Evolutionary conservation across 495 filamentous ascomycete species (phyloP), one percentile per base, ranked within the genome.

Genomic region (Glonium stellatum): DNA sequence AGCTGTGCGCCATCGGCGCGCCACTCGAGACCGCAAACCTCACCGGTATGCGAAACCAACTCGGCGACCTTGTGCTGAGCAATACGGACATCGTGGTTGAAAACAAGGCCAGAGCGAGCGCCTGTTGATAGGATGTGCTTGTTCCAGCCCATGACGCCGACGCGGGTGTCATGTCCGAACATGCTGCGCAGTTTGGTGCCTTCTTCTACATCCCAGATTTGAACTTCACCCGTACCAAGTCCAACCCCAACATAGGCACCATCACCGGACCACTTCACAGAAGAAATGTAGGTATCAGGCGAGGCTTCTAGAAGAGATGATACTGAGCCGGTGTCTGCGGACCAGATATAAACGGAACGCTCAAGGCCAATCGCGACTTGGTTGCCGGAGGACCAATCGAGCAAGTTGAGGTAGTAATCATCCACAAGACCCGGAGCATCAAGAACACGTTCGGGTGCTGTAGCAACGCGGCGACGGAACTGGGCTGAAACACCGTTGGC

Each of bases 151-250:
- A 96, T 95, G 51, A 96, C 92, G 66, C 91, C 90, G 58, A 99
- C 93, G 41, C 93, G 93, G 25, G 90, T 88, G 64, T 97, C 93
- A 68, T 99, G 93, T 53, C 92, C 95, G 70, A 88, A 86, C 93
- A 99, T 99, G 78, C 90, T 96, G 68, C 93, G 90, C 39, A 97
- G 84, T 81, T 97, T 97, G 66, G 82, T 85, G 34, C 88, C 85
- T 68, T 99, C 93, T 64, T 96, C 89, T 22, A 97, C 93, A 65
- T 99, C 93, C 93, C 93, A 99, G 71, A 99, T 99, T 74, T 99
- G 93, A 42, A 97, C 89, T 69, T 99, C 93, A 61, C 93, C 93
- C 12, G 90, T 88, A 63, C 90, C 92, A 58, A 99, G 85, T 48
- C 93, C 93, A 64, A 97, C 92, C 59, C 91, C 87, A 54, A 99